A percentile compares a stretch with the other conserved stretches of the same genome.
phyloP scores from a whole-genome alignment of 495 filamentous ascomycete genomes.

The Daldinia vernicosa region DNA sequence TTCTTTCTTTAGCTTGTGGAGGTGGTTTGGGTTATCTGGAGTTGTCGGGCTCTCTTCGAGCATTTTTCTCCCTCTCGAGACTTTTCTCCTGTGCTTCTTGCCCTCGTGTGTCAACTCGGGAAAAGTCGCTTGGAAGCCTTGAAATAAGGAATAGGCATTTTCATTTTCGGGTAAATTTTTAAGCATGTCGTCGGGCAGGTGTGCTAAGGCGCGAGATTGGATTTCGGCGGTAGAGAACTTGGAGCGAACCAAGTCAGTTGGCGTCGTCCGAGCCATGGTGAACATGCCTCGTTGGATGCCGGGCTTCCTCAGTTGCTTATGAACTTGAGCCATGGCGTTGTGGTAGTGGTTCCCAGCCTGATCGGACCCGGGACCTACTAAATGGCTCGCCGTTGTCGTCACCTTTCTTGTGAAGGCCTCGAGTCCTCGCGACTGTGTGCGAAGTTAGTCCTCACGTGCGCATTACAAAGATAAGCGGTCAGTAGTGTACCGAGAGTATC shows the following conservation, averaged over 20 bases:
- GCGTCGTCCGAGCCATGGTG: conserved; percentile 84
- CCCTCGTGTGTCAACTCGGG: conserved; percentile 75
- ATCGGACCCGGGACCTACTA: conserved; percentile 78
- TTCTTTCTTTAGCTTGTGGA: conserved; percentile 78
- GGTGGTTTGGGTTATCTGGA: conserved; percentile 66
- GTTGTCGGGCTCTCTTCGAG: conserved; percentile 67
- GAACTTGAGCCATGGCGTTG: conserved; percentile 86
- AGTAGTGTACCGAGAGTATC: conserved; percentile 59
- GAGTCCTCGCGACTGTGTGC: conserved; percentile 77
- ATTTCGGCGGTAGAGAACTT: conserved; percentile 92
- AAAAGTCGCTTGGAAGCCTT: conserved; percentile 92
- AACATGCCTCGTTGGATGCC: conserved; percentile 88
- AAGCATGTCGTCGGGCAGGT: conserved; percentile 90
- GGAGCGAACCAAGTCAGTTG: conserved; percentile 90
- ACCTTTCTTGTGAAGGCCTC: conserved; percentile 96
- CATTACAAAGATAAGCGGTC: conserved; percentile 11
- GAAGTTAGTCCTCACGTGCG: conserved; percentile 34
- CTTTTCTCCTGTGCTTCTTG: conserved; percentile 73
- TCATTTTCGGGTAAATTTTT: conserved; percentile 83
- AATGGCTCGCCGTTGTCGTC: conserved; percentile 87
- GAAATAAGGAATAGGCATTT: conserved; percentile 90
- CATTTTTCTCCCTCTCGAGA: conserved; percentile 76
- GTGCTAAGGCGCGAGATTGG: conserved; percentile 89
- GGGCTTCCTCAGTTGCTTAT: conserved; percentile 85
- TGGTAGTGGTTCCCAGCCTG: conserved; percentile 74